Evolutionary conservation across 164 flowering plant species (phyloP).

Genomic region (Magnolia kwangsiensis): DNA sequence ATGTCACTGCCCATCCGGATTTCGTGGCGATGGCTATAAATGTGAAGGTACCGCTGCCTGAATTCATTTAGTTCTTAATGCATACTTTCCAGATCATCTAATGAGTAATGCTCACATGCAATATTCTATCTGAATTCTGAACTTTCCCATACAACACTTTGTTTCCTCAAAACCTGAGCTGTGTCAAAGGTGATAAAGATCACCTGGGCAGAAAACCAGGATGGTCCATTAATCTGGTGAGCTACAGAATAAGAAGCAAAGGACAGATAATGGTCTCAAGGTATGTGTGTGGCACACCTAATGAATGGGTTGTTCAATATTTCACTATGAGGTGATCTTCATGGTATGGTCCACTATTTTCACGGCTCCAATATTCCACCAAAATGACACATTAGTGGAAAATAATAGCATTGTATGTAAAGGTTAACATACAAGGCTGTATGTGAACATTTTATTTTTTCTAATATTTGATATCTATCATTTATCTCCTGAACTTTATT

Average conservation of each 20-base stretch:
- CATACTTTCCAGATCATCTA: not conserved
- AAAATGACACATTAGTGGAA: not conserved
- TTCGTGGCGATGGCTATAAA: constrained; percentile 67
- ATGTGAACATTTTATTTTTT: no score
- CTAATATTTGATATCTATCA: no score
- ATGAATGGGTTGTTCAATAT: no score
- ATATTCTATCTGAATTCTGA: not conserved
- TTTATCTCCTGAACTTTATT: not conserved
- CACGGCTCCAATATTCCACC: not conserved
- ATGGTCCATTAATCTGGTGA: not conserved
- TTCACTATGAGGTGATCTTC: not conserved
- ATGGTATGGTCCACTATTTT: not conserved
- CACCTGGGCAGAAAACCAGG: not conserved
- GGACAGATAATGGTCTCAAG: no score
- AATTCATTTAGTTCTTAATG: not conserved
- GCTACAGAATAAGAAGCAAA: not conserved
- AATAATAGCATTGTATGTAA: not conserved
- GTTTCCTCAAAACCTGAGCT: no score
- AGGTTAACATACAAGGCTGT: no score
- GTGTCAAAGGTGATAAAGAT: no score
- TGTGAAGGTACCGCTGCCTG: constrained; percentile 61
- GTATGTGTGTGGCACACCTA: no score
- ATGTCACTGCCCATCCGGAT: constrained; percentile 79
- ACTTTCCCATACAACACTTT: not conserved
- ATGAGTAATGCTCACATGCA: not conserved